Evolutionary conservation across 1,284 basidiomycete genomes (phyloP).

Genomic region (Leucoagaricus sp.): DNA sequence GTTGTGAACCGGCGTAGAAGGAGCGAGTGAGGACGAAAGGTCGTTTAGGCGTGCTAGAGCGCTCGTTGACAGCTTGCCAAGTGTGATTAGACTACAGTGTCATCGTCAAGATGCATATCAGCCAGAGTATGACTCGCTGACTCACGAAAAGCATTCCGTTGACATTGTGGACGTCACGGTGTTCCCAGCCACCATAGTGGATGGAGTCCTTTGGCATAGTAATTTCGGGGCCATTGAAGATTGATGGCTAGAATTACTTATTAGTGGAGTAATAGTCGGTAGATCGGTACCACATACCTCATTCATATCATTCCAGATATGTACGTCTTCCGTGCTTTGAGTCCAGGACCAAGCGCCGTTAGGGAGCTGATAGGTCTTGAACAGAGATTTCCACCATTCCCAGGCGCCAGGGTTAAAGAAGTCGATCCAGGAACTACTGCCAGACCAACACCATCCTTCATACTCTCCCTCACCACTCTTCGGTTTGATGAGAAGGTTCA

Average conservation of each 20-base stretch:
- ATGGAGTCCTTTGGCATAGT: conserved; percentile 95
- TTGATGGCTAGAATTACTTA: conserved; percentile 67
- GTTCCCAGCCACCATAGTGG: conserved; percentile 95
- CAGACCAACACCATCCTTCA: conserved; percentile 99
- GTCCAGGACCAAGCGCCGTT: conserved; percentile 68
- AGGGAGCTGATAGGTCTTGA: conserved; percentile 57
- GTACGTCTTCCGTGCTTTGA: conserved; percentile 78
- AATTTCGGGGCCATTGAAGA: conserved; percentile 99
- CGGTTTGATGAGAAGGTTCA: conserved; percentile 82
- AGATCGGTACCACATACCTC: conserved; percentile 61
- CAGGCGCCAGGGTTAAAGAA: conserved; percentile 92
- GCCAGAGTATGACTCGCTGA: conserved; percentile 19
- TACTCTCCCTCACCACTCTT: conserved; percentile 81
- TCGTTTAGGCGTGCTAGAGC: conserved; percentile 74
- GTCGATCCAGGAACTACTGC: conserved; percentile 94
- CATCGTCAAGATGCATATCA: background rate
- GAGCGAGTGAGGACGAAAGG: conserved; percentile 96
- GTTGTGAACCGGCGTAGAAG: conserved; percentile 95
- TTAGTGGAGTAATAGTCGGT: conserved; percentile 1
- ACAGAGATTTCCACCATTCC: conserved; percentile 90
- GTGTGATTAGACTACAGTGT: conserved; percentile 79
- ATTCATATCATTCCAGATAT: conserved; percentile 99
- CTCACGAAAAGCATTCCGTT: conserved; percentile 85
- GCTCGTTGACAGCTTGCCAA: conserved; percentile 76
- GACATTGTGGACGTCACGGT: conserved; percentile 94